Evolutionary conservation across 768 basidiomycete species (phyloP), one percentile per base, ranked within the genome.

Genomic region (Termitomyces sp.): DNA sequence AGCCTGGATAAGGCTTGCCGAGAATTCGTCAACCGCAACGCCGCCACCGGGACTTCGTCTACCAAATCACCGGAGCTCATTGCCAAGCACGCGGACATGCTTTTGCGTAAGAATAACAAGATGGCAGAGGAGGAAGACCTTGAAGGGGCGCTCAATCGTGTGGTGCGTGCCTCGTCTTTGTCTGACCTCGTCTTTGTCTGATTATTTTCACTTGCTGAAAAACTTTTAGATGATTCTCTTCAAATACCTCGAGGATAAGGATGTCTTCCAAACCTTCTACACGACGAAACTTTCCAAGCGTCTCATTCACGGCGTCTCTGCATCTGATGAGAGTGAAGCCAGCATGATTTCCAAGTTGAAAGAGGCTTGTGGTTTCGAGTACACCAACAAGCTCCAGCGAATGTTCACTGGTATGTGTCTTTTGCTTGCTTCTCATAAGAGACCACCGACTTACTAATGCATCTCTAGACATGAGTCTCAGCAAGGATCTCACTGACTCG

Each of bases 311-410:
- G 85, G 86, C 23, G 86, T 91, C 25, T 98, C 94, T 11, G 93
- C 94, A 3, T 98, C 96, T 3, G 97, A 98, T 64, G 97, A 99
- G 73, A 88, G 88, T 32, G 97, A 99, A 68, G 90, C 93, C 27
- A 95, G 91, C 72, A 99, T 99, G 97, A 98, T 99, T 62, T 91
- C 94, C 50, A 98, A 98, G 73, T 74, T 99, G 63, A 99, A 98
- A 79, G 97, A 97, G 66, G 91, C 92, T 23, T 98, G 94, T 63
- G 97, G 97, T 63, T 97, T 96, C 79, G 97, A 98, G 67, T 99
- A 98, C 72, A 98, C 97, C 51, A 93, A 91, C 79, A 98, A 98
- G 71, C 79, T 99, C 46, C 92, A 95, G 68, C 88, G 94, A 68
- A 98, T 98, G 97, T 98, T 99, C 76, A 96, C 94, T 49, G 94